These are phyloP conservation scores for Leccinum subgranulosum DNA, from an alignment of 768 basidiomycete species.

Conservation along the genomic window DNA sequence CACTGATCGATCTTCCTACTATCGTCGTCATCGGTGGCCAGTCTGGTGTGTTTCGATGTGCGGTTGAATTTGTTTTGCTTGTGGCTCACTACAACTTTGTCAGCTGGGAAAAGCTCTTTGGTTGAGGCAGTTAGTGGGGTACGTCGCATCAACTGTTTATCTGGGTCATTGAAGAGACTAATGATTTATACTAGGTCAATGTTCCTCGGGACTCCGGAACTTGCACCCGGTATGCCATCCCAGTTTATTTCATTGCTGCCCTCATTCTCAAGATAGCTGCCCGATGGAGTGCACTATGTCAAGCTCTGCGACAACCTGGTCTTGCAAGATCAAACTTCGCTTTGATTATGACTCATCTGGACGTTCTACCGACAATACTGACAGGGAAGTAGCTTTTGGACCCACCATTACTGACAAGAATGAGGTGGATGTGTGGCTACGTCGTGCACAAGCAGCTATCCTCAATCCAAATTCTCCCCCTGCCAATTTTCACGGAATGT, in stretches of 20 bases:
- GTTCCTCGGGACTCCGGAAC: constrained; percentile 63
- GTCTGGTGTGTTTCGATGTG: constrained; percentile 38
- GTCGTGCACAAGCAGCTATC: constrained; percentile 46
- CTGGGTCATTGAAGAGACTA: neutral
- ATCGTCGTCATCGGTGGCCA: constrained; percentile 57
- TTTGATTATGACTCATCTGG: constrained; percentile 33
- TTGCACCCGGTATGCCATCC: constrained; percentile 45
- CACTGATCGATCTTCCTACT: constrained; percentile 44
- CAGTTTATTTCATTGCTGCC: neutral
- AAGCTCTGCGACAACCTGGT: constrained; percentile 37
- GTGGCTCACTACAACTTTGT: neutral
- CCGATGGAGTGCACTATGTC: constrained; percentile 54
- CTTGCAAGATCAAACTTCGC: constrained; percentile 43
- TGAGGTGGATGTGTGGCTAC: constrained; percentile 40
- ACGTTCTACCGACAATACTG: neutral
- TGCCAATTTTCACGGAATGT: constrained; percentile 23
- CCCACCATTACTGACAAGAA: constrained; percentile 26
- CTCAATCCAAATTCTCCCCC: constrained; percentile 27
- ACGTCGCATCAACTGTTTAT: constrained; percentile 11
- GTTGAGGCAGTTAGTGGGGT: constrained; percentile 59
- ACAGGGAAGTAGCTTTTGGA: constrained; percentile 28
- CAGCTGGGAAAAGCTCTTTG: constrained; percentile 59
- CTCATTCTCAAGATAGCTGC: constrained; percentile 35
- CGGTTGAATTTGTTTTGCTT: neutral
- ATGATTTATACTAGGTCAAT: constrained; percentile 39